These are phyloP conservation scores for Aegilops tauschii DNA, from an alignment of 176 grass and related monocot genomes.

Conservation along the genomic window DNA sequence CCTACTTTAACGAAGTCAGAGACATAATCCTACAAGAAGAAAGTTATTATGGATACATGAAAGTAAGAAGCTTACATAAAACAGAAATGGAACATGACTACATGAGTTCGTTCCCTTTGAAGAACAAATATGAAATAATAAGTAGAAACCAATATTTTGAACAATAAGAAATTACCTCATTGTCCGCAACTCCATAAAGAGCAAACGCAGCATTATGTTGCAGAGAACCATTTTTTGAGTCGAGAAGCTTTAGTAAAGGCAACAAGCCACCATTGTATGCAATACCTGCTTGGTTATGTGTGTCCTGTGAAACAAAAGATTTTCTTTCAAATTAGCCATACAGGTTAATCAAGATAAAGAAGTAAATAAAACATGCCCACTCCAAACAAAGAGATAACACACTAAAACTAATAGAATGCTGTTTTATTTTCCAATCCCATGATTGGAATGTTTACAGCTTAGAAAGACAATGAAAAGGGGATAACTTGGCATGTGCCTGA, in stretches of 20 bases:
- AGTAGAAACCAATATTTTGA: neutral
- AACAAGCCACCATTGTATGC: conserved; percentile 93
- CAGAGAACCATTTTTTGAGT: conserved; percentile 98
- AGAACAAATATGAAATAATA: neutral
- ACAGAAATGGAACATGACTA: conserved; percentile 11
- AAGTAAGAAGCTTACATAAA: conserved; percentile 27
- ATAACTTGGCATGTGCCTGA: neutral
- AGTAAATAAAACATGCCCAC: neutral
- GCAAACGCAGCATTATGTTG: conserved; percentile 99
- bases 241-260: conserved; percentile 98
- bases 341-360: conserved; percentile 2
- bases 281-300: conserved; percentile 99
- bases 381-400: neutral
- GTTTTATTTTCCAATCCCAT: neutral
- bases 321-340: neutral
- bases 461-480: neutral
- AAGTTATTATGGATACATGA: conserved; percentile 9
- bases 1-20: conserved; percentile 98
- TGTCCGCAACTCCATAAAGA: conserved; percentile 99
- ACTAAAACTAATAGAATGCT: neutral
- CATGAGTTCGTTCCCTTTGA: conserved; percentile 4
- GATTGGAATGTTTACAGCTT: neutral
- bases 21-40: conserved; percentile 76
- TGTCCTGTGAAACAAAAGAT: conserved; percentile 58
- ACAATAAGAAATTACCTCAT: conserved; percentile 65